These are phyloP conservation scores for Salvia splendens DNA, from an alignment of 257 asterid species.

Conservation along the genomic window DNA sequence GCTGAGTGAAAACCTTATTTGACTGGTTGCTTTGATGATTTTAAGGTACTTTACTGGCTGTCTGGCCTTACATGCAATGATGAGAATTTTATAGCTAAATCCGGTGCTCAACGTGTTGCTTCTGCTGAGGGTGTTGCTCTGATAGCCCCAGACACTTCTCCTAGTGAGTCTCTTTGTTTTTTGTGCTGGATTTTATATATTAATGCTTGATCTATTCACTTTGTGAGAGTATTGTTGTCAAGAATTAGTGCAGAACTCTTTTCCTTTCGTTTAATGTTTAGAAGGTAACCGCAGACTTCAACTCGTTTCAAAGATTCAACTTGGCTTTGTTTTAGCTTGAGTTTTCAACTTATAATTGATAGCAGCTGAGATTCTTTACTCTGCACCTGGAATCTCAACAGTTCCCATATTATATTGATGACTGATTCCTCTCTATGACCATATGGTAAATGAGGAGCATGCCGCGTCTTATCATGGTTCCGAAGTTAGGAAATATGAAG, in stretches of 20 bases:
- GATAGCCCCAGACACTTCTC: conserved; percentile 86
- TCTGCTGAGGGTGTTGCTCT: conserved; percentile 75
- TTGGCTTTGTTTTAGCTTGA: background rate
- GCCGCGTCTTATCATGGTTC: background rate
- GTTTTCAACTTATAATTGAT: background rate
- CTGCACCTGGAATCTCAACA: background rate
- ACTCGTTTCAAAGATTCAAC: conserved; percentile 10
- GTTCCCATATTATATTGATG: background rate
- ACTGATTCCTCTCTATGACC: background rate
- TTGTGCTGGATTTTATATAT: background rate
- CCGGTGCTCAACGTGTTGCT: conserved; percentile 98
- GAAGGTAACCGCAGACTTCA: background rate
- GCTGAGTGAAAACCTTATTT: background rate
- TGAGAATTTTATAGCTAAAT: conserved; percentile 82
- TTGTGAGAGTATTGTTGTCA: background rate
- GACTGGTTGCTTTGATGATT: conserved; percentile 6
- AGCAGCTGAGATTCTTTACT: conserved; percentile 6
- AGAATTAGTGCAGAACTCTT: background rate
- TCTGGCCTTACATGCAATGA: conserved; percentile 95
- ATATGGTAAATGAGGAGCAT: conserved; percentile 2
- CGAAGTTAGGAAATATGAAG: conserved; percentile 1
- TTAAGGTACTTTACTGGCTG: conserved; percentile 90
- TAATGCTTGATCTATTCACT: background rate
- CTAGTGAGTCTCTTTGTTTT: conserved; percentile 52
- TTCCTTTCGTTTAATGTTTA: background rate